A percentile compares a stretch with the other conserved stretches of the same genome.
phyloP scores from a whole-genome alignment of 2,329 filamentous ascomycete genomes.

The Hypoxylon sp. region DNA sequence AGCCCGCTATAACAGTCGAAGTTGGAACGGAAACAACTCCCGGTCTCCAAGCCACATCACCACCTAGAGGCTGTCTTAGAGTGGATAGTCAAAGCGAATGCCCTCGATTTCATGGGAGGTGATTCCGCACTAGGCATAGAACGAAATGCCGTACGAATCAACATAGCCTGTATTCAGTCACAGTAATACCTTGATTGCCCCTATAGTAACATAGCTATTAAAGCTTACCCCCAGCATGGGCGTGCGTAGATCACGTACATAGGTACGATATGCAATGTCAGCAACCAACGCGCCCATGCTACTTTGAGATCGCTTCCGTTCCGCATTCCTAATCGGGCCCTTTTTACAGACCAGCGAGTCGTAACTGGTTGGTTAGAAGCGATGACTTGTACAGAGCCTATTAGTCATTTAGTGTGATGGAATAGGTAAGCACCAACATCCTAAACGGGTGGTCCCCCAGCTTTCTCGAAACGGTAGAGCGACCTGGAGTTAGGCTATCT shows the following conservation, averaged over 20 bases:
- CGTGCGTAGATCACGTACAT: constrained; percentile 35
- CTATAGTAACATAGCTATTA: constrained; percentile 29
- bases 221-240: constrained; percentile 27
- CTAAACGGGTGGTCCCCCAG: constrained; percentile 15
- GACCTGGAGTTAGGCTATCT: constrained; percentile 1
- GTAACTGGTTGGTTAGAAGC: background rate
- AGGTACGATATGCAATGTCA: constrained; percentile 42
- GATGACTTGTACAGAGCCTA: constrained; percentile 29
- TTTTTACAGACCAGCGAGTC: constrained; percentile 22
- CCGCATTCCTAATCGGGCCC: constrained; percentile 38
- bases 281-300: constrained; percentile 35
- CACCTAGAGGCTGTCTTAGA: constrained; percentile 50
- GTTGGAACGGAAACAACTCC: constrained; percentile 62
- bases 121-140: constrained; percentile 54
- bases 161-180: constrained; percentile 31
- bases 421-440: constrained; percentile 11
- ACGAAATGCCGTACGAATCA: constrained; percentile 55
- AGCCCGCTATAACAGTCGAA: constrained; percentile 43
- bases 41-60: background rate
- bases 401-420: constrained; percentile 28
- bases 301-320: constrained; percentile 34
- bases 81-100: constrained; percentile 60
- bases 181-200: constrained; percentile 20
- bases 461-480: constrained; percentile 18
- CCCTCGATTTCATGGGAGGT: constrained; percentile 58